Conservation (phyloP, 2,329 filamentous ascomycete species). For the Colletotrichum sp. region DNA sequence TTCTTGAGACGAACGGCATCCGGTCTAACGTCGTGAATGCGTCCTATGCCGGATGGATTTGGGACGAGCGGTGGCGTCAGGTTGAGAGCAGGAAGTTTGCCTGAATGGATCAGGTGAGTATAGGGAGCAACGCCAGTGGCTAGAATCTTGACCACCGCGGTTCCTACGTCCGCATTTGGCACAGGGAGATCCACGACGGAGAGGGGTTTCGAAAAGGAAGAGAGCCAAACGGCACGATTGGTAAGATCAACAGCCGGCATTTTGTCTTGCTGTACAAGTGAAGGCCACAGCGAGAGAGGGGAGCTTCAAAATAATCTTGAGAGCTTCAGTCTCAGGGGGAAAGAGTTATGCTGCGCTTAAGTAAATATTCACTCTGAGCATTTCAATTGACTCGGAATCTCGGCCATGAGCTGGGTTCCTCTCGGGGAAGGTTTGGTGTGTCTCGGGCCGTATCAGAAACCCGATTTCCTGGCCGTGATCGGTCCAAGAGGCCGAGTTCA, state of each 20-base stretch:
- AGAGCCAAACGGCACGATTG: constrained; percentile 6
- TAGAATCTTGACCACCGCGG: constrained; percentile 26
- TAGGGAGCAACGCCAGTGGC: constrained; percentile 30
- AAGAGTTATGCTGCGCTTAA: background rate
- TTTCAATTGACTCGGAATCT: background rate
- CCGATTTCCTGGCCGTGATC: background rate
- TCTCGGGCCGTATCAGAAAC: background rate
- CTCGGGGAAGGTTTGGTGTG: background rate
- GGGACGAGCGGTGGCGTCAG: constrained; percentile 36
- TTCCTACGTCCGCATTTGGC: constrained; percentile 21
- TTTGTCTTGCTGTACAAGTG: background rate
- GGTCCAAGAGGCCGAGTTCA: background rate
- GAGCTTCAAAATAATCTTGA: background rate
- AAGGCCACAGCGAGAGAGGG: background rate
- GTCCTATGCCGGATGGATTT: constrained; percentile 37
- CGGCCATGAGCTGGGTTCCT: background rate
- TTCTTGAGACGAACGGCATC: constrained; percentile 34
- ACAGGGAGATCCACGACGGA: constrained; percentile 16
- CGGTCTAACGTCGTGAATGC: constrained; percentile 35
- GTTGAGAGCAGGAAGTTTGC: background rate
- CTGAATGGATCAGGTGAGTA: background rate
- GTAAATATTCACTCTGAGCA: background rate
- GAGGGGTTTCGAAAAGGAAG: constrained; percentile 1
- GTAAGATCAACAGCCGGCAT: background rate
- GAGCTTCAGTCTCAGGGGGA: background rate